Conservation (phyloP, 1,284 basidiomycete species). For the Boletellus deceptivus region DNA sequence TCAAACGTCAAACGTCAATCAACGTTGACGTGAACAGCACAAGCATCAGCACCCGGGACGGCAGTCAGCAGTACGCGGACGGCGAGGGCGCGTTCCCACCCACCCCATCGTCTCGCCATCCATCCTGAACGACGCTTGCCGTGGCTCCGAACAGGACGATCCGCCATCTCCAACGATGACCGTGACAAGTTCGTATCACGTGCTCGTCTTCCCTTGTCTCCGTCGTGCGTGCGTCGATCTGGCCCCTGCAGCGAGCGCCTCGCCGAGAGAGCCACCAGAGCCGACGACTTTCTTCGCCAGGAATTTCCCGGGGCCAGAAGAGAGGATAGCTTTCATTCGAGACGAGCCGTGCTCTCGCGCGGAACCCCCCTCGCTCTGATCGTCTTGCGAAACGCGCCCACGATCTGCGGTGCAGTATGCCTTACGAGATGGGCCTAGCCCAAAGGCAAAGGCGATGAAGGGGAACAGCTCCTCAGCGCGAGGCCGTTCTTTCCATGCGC, state of each 20-base stretch:
- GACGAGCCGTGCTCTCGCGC: constrained; percentile 41
- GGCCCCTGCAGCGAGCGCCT: constrained; percentile 62
- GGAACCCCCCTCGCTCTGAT: constrained; percentile 31
- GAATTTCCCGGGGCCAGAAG: constrained; percentile 53
- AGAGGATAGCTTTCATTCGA: constrained; percentile 58
- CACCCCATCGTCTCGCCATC: constrained; percentile 69
- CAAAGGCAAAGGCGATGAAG: constrained; percentile 1
- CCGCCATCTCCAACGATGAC: constrained; percentile 67
- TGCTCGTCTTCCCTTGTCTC: constrained; percentile 22
- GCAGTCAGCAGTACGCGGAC: not conserved
- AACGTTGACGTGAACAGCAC: no score
- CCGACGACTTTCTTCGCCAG: constrained; percentile 51
- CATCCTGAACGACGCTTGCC: constrained; percentile 61
- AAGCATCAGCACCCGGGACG: no score
- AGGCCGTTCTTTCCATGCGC: constrained; percentile 27
- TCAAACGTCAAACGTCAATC: no score
- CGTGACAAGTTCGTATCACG: constrained; percentile 50
- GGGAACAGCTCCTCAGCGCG: constrained; percentile 22
- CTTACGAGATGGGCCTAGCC: constrained; percentile 12
- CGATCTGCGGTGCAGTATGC: constrained; percentile 48
- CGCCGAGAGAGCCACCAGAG: constrained; percentile 63
- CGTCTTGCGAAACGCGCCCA: constrained; percentile 46
- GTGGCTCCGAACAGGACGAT: constrained; percentile 68
- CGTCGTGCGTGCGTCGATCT: constrained; percentile 48
- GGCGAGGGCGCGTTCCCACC: constrained; percentile 20